Evolutionary conservation across 495 filamentous ascomycete species (phyloP).

Genomic region (Hyaloscypha variabilis): DNA sequence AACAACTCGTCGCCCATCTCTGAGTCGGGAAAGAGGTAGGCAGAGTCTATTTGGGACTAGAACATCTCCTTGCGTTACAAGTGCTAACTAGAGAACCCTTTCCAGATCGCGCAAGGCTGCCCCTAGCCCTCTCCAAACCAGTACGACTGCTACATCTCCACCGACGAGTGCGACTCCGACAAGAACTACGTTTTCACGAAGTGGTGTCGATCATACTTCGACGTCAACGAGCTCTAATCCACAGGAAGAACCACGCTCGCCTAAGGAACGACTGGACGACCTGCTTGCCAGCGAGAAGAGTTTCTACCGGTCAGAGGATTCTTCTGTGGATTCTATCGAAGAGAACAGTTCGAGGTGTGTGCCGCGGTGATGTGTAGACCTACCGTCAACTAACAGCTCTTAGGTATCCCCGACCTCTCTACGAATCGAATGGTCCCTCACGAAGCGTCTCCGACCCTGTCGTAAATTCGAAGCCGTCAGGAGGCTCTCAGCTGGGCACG

Average conservation of each 20-base stretch:
- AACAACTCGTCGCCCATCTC: conserved; percentile 23
- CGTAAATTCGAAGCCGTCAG: conserved; percentile 25
- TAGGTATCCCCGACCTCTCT: conserved; percentile 23
- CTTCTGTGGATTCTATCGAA: conserved; percentile 18
- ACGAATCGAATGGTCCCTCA: conserved; percentile 31
- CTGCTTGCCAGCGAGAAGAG: conserved; percentile 32
- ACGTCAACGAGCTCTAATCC: conserved; percentile 1
- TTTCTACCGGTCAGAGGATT: conserved; percentile 28
- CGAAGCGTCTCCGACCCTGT: conserved; percentile 36
- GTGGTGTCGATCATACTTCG: conserved; percentile 21
- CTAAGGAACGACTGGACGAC: conserved; percentile 37
- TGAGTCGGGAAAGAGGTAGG: conserved; percentile 28
- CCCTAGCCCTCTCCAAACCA: conserved; percentile 37
- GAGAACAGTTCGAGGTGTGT: conserved; percentile 16
- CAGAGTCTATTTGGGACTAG: conserved; percentile 11
- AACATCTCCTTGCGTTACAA: background rate
- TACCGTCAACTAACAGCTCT: background rate
- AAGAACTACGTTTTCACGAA: conserved; percentile 28
- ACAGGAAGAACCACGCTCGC: conserved; percentile 29
- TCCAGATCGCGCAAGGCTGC: conserved; percentile 34
- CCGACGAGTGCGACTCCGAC: conserved; percentile 31
- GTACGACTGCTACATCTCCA: conserved; percentile 28
- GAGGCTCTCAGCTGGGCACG: conserved; percentile 22
- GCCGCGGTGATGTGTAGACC: background rate
- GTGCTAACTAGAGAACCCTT: conserved; percentile 9